Evolutionary conservation across 176 grass and related monocot genomes (phyloP), one percentile per base, ranked within the genome.

Genomic region (Eragrostis curvula): DNA sequence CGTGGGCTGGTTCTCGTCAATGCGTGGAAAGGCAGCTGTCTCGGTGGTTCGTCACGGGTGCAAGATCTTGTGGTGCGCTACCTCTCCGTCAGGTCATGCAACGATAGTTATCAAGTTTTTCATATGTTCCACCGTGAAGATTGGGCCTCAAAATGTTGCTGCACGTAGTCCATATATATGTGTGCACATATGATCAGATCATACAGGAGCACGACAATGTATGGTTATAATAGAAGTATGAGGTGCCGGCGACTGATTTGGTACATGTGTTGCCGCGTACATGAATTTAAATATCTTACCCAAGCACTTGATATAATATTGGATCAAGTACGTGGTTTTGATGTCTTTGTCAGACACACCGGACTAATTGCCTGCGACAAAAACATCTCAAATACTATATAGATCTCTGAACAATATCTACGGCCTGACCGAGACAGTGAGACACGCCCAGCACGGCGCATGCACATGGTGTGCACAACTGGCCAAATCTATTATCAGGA

Each of bases 401-500:
- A 36, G 32, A 36, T 36, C 32, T 36, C 32, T 36, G 32, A 36
- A 36, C 32, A 36, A 36, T 36, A 36, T 36, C 32, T 36, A 36
- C 43, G 44, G 44, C 44, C 44, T 45, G 8, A 45, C 44, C 44
- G 9, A 45, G 44, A 58, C 9, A n/a, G n/a, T n/a, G n/a, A 24
- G 16, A 58, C 9, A 46, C 1, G 57, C 27, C 11, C 36, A 9
- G 23, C 3, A 2, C 2, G 41, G 56, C 6, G 14, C 36, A 77
- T 0, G 84, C 75, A 79, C 67, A 70, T 70, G 74, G 53, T 42
- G 2, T 70, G 53, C 50, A 32, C 56, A n/a, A 59, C 8, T 28
- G 78, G 9, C 49, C 48, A 57, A 77, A 65, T 66, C 43, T 50
- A 48, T 71, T 81, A 17, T 32, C 59, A 67, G 71, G 16, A 84